Evolutionary conservation across 495 filamentous ascomycete species (phyloP).

Genomic region (Geopyxis carbonaria): DNA sequence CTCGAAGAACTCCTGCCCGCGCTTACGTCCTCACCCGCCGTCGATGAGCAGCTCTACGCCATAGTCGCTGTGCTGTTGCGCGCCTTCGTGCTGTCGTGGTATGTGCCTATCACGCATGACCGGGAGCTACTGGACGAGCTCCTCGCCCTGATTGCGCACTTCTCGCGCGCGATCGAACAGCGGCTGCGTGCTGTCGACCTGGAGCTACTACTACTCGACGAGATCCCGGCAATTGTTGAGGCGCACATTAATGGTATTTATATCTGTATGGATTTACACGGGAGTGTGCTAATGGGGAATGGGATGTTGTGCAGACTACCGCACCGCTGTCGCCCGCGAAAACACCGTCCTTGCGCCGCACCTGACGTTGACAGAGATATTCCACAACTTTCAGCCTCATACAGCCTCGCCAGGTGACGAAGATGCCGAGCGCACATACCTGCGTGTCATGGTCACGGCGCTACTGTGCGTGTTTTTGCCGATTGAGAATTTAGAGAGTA

Average conservation of each 20-base stretch:
- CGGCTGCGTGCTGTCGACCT: slow-evolving; percentile 66
- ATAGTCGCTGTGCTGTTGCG: slow-evolving; percentile 66
- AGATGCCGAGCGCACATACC: slow-evolving; percentile 9
- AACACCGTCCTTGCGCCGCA: slow-evolving; percentile 12
- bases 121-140: slow-evolving; percentile 72
- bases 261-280: not conserved
- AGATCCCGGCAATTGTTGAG: slow-evolving; percentile 67
- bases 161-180: slow-evolving; percentile 71
- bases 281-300: not conserved
- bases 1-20: slow-evolving; percentile 73
- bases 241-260: slow-evolving; percentile 57
- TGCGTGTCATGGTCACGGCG: slow-evolving; percentile 26
- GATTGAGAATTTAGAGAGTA: slow-evolving; percentile 80
- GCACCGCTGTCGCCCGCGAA: slow-evolving; percentile 16
- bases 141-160: slow-evolving; percentile 74
- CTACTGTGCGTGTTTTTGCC: slow-evolving; percentile 68
- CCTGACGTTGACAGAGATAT: slow-evolving; percentile 11
- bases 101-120: slow-evolving; percentile 78
- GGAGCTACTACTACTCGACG: slow-evolving; percentile 68
- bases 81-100: slow-evolving; percentile 85
- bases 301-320: slow-evolving; percentile 24
- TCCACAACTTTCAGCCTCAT: slow-evolving; percentile 22
- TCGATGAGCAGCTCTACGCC: slow-evolving; percentile 84
- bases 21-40: slow-evolving; percentile 78
- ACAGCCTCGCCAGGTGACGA: slow-evolving; percentile 8